phyloP scores from a whole-genome alignment of 1,284 basidiomycete genomes.

The Puccinia horiana region DNA sequence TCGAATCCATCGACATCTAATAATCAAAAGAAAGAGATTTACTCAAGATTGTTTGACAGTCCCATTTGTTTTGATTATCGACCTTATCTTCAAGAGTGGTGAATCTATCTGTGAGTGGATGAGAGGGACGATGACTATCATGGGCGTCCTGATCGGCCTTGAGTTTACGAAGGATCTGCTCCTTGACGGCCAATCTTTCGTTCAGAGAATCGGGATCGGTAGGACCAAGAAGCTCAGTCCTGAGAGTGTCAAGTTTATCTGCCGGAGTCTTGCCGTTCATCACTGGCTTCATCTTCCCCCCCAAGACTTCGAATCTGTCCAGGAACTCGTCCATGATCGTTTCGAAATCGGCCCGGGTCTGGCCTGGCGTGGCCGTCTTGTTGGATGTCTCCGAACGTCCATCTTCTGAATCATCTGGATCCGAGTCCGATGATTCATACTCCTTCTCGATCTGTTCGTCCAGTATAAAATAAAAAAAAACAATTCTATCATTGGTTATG shows the following conservation, averaged over 20 bases:
- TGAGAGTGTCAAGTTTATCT: constrained; percentile 22
- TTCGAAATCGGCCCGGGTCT: constrained; percentile 19
- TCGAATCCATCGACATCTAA: neutral
- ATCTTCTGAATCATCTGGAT: constrained; percentile 59
- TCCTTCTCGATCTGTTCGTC: constrained; percentile 69
- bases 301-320: constrained; percentile 34
- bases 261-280: constrained; percentile 15
- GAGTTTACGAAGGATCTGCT: constrained; percentile 51
- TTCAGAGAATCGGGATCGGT: neutral
- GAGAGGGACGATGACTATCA: constrained; percentile 51
- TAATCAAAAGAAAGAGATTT: neutral
- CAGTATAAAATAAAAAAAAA: constrained; percentile 57
- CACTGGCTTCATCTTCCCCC: constrained; percentile 38
- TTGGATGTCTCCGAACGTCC: constrained; percentile 46
- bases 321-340: constrained; percentile 39
- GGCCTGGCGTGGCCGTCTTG: constrained; percentile 17
- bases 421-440: constrained; percentile 65
- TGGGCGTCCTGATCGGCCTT: constrained; percentile 52
- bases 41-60: constrained; percentile 91
- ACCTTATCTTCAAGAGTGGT: constrained; percentile 57
- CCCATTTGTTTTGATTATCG: constrained; percentile 73
- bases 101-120: neutral
- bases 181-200: constrained; percentile 23
- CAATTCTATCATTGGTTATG: constrained; percentile 21
- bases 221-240: constrained; percentile 7